A percentile compares a stretch with the other conserved stretches of the same genome.
These are phyloP conservation scores for Telfairia occidentalis DNA, from an alignment of 331 rosid genomes.

Conservation along the genomic window DNA sequence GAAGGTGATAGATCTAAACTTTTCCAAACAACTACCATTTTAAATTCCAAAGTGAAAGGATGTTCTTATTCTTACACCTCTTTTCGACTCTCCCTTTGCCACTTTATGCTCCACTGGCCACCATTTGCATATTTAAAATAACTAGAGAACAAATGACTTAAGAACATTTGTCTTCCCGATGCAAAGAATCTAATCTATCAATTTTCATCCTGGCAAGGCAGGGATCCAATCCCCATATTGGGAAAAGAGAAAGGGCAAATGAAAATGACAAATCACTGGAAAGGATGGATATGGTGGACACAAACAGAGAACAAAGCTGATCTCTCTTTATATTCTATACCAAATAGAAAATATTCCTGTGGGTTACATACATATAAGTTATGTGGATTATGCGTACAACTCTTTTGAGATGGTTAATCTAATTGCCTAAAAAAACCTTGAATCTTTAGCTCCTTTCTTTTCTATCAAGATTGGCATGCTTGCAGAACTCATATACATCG, in stretches of 20 bases:
- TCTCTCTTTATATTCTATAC: conserved; percentile 13
- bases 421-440: conserved; percentile 8
- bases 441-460: not conserved
- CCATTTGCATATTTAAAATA: conserved; percentile 4
- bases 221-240: conserved; percentile 10
- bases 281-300: not conserved
- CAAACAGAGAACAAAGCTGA: conserved; percentile 4
- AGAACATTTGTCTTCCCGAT: not conserved
- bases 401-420: conserved; percentile 13
- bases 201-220: conserved; percentile 3
- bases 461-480: not conserved
- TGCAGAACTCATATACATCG: conserved; percentile 12
- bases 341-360: conserved; percentile 6
- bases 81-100: conserved; percentile 1
- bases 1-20: not conserved
- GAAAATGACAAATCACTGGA: conserved; percentile 2
- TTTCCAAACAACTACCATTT: not conserved
- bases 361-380: conserved; percentile 2
- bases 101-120: conserved; percentile 1
- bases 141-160: not conserved
- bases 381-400: not conserved
- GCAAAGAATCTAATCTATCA: conserved; percentile 9
- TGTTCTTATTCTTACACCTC: conserved; percentile 1
- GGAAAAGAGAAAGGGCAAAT: conserved; percentile 6
- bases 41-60: conserved; percentile 6